phyloP scores from a whole-genome alignment of 2,329 filamentous ascomycete species.

The Aspergillus alliaceus region DNA sequence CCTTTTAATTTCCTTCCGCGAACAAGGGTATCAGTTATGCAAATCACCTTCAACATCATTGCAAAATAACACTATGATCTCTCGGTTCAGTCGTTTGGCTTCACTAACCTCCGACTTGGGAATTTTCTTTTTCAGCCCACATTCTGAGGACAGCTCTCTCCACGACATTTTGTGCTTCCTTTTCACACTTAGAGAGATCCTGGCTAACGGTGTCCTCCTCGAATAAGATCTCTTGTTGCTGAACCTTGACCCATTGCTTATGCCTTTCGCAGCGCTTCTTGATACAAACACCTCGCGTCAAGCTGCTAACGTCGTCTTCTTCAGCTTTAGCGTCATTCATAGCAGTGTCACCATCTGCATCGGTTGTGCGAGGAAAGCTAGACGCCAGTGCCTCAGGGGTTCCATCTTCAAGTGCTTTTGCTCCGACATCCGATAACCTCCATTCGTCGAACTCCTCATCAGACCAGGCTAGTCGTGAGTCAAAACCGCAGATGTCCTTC shows the following conservation, averaged over 20 bases:
- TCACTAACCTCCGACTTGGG: conserved; percentile 17
- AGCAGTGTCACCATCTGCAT: conserved; percentile 35
- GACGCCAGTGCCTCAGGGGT: conserved; percentile 33
- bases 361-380: conserved; percentile 23
- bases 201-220: conserved; percentile 41
- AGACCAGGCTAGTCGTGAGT: conserved; percentile 47
- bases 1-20: conserved; percentile 11
- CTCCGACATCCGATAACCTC: conserved; percentile 40
- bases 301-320: conserved; percentile 30
- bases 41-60: conserved; percentile 4
- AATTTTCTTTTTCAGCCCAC: conserved; percentile 37
- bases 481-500: conserved; percentile 52
- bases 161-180: conserved; percentile 42
- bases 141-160: conserved; percentile 46
- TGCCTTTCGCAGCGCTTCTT: conserved; percentile 51
- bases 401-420: conserved; percentile 40
- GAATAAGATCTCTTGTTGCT: conserved; percentile 46
- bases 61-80: not conserved
- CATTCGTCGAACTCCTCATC: conserved; percentile 51
- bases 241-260: conserved; percentile 49
- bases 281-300: conserved; percentile 45
- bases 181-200: conserved; percentile 41
- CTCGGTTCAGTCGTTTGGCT: not conserved
- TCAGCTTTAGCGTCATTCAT: conserved; percentile 33
- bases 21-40: conserved; percentile 29